These are phyloP conservation scores for Russula olivacea DNA, from an alignment of 768 basidiomycete genomes.

Conservation along the genomic window DNA sequence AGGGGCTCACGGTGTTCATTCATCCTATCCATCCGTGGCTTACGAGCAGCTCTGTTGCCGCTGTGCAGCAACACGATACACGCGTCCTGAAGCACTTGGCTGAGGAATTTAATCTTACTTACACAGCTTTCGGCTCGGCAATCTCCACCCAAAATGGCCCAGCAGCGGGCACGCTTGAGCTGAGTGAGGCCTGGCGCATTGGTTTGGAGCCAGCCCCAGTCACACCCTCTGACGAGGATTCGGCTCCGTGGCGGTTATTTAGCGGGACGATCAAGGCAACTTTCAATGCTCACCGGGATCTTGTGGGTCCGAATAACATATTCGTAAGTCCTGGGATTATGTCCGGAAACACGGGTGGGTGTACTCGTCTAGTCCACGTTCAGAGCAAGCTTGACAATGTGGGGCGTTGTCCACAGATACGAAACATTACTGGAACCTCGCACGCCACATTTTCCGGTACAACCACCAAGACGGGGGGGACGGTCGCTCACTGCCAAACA, in stretches of 20 bases:
- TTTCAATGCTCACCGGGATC: constrained; percentile 31
- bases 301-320: constrained; percentile 27
- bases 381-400: neutral
- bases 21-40: neutral
- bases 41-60: constrained; percentile 31
- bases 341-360: constrained; percentile 35
- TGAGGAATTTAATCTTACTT: constrained; percentile 37
- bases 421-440: constrained; percentile 21
- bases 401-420: constrained; percentile 11
- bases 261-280: constrained; percentile 41
- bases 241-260: constrained; percentile 37
- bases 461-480: constrained; percentile 22
- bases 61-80: constrained; percentile 31
- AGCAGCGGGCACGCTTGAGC: constrained; percentile 35
- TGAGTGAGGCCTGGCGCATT: constrained; percentile 35
- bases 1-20: neutral
- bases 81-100: constrained; percentile 30
- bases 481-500: constrained; percentile 11
- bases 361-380: constrained; percentile 14
- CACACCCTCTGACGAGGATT: constrained; percentile 35
- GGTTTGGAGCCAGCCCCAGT: constrained; percentile 40
- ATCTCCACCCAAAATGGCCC: constrained; percentile 27
- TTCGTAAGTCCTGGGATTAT: constrained; percentile 38
- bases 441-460: constrained; percentile 22
- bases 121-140: constrained; percentile 37